phyloP scores from a whole-genome alignment of 306 rosid species.

The Oxytropis ochrocephala region DNA sequence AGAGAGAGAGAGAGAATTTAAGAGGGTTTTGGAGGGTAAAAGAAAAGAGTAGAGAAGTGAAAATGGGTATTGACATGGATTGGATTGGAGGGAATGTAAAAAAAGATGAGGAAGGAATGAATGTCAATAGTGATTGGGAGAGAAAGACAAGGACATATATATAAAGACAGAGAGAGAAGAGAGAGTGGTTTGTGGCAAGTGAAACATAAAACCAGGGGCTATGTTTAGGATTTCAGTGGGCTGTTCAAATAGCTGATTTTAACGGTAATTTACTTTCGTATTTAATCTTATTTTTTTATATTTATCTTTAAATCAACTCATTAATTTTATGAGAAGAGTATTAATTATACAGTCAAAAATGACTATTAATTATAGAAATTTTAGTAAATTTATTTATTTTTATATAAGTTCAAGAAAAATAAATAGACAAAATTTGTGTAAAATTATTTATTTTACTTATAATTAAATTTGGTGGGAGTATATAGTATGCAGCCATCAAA shows the following conservation, averaged over 20 bases:
- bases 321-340: too few species aligned
- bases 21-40: slow-evolving; percentile 19
- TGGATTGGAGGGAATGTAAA: background rate
- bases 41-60: slow-evolving; percentile 13
- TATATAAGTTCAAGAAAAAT: too few species aligned
- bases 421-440: too few species aligned
- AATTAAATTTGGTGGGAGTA: too few species aligned
- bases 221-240: slow-evolving; percentile 72
- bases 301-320: too few species aligned
- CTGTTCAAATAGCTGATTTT: slow-evolving; percentile 72
- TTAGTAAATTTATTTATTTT: too few species aligned
- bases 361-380: too few species aligned
- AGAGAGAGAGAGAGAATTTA: slow-evolving; percentile 8
- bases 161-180: slow-evolving; percentile 17
- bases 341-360: too few species aligned
- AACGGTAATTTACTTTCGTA: background rate
- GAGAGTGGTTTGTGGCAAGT: slow-evolving; percentile 46
- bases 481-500: too few species aligned
- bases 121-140: slow-evolving; percentile 7
- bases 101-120: slow-evolving; percentile 16
- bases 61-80: slow-evolving; percentile 25
- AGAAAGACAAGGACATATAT: slow-evolving; percentile 3
- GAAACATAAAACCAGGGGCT: slow-evolving; percentile 95
- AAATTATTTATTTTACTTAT: too few species aligned
- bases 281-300: too few species aligned